Percentiles rank a stretch among this genome's conserved stretches.
phyloP scores from a whole-genome alignment of 2,329 filamentous ascomycete species.

The Colletotrichum sp. region DNA sequence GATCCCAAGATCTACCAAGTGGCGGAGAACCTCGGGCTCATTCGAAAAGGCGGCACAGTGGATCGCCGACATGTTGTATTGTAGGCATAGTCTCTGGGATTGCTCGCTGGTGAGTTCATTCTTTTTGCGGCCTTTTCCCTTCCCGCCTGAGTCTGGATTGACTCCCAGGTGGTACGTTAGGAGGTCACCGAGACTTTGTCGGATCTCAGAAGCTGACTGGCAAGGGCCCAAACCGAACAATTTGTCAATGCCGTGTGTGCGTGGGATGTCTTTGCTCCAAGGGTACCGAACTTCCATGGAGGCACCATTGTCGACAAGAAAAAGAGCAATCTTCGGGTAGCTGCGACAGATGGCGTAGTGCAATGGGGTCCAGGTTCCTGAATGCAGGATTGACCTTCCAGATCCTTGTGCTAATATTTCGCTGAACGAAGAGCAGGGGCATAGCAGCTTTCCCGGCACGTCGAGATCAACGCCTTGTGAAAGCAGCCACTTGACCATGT shows the following conservation, averaged over 20 bases:
- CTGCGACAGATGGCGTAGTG: not conserved
- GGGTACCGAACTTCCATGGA: not conserved
- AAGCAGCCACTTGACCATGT: not conserved
- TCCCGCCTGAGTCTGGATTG: fast-evolving
- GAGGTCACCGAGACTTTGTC: not conserved
- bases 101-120: not conserved
- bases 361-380: not conserved
- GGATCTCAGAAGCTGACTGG: not conserved
- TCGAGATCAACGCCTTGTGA: not conserved
- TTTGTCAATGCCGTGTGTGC: not conserved
- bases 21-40: not conserved
- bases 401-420: fast-evolving
- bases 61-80: not conserved
- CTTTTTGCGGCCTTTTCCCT: too few species aligned
- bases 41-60: not conserved
- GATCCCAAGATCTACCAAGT: not conserved
- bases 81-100: not conserved
- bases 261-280: not conserved
- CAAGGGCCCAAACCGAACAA: not conserved
- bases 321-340: not conserved
- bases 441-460: not conserved
- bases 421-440: not conserved
- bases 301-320: not conserved
- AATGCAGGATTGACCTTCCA: fast-evolving
- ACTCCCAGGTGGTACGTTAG: not conserved